Conservation (phyloP, 2,329 filamentous ascomycete species). For the Chalara sp. region DNA sequence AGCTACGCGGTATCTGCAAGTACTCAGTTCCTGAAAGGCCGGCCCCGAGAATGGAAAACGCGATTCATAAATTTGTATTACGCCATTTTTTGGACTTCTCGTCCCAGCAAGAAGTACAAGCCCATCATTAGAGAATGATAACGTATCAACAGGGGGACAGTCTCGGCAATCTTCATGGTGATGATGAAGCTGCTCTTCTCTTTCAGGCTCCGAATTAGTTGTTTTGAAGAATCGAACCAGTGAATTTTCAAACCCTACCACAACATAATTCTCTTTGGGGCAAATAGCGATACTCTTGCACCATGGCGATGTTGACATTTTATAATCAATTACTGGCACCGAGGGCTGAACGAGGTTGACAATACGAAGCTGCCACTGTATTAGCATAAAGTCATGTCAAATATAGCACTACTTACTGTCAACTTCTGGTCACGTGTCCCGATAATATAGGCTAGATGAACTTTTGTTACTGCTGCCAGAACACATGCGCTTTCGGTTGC, state of each 20-base stretch:
- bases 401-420: slow-evolving; percentile 25
- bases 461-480: slow-evolving; percentile 30
- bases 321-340: slow-evolving; percentile 29
- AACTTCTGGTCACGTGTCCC: slow-evolving; percentile 35
- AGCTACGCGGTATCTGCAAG: slow-evolving; percentile 32
- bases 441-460: slow-evolving; percentile 33
- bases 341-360: slow-evolving; percentile 29
- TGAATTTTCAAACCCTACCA: slow-evolving; percentile 33
- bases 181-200: slow-evolving; percentile 32
- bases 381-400: background rate
- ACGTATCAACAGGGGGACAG: slow-evolving; percentile 33
- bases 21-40: slow-evolving; percentile 28
- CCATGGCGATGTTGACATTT: slow-evolving; percentile 32
- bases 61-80: slow-evolving; percentile 33
- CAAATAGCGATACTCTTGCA: slow-evolving; percentile 34
- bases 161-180: slow-evolving; percentile 29
- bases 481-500: slow-evolving; percentile 33
- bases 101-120: slow-evolving; percentile 33
- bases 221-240: slow-evolving; percentile 35
- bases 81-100: slow-evolving; percentile 28
- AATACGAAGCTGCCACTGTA: slow-evolving; percentile 28
- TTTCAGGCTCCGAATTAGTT: slow-evolving; percentile 25
- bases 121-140: slow-evolving; percentile 34
- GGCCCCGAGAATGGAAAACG: slow-evolving; percentile 30
- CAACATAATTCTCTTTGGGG: slow-evolving; percentile 33